Conservation (phyloP, 169 alveolate genomes). For the Plasmodium inui region DNA sequence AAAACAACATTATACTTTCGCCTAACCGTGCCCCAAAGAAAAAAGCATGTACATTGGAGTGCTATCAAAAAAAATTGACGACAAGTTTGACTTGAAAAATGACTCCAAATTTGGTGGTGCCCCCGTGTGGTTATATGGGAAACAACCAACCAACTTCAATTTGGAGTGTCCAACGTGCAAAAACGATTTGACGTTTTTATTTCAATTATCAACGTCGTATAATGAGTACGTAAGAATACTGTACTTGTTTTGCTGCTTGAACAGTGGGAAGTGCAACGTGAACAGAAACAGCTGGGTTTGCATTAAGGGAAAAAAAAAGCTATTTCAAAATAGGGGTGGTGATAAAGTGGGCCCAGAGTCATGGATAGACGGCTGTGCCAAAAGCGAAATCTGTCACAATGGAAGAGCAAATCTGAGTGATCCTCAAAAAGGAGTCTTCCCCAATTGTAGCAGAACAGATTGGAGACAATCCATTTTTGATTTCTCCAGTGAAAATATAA, state of each 20-base stretch:
- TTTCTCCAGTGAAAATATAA: constrained; percentile 21
- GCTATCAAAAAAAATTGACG: constrained; percentile 47
- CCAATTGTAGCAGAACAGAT: not conserved
- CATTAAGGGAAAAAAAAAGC: constrained; percentile 55
- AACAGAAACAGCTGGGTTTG: constrained; percentile 64
- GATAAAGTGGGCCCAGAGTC: not conserved
- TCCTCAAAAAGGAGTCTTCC: not conserved
- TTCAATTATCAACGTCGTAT: constrained; percentile 67
- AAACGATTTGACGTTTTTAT: constrained; percentile 46
- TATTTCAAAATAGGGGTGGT: constrained; percentile 5
- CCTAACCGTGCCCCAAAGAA: not conserved
- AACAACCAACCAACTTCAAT: constrained; percentile 25
- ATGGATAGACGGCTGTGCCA: not conserved
- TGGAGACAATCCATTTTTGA: not conserved
- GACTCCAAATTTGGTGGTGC: constrained; percentile 73
- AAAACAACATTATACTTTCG: not conserved
- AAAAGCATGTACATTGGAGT: constrained; percentile 61
- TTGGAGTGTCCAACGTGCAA: constrained; percentile 56
- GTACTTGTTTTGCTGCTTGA: constrained; percentile 58
- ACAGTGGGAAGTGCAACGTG: constrained; percentile 58
- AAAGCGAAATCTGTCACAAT: not conserved
- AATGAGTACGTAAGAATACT: constrained; percentile 60
- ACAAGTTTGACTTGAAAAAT: constrained; percentile 49
- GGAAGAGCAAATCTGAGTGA: not conserved
- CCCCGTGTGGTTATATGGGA: constrained; percentile 66